Conservation (phyloP, 177 flowering plant genomes). For the Vitis hybrid region DNA sequence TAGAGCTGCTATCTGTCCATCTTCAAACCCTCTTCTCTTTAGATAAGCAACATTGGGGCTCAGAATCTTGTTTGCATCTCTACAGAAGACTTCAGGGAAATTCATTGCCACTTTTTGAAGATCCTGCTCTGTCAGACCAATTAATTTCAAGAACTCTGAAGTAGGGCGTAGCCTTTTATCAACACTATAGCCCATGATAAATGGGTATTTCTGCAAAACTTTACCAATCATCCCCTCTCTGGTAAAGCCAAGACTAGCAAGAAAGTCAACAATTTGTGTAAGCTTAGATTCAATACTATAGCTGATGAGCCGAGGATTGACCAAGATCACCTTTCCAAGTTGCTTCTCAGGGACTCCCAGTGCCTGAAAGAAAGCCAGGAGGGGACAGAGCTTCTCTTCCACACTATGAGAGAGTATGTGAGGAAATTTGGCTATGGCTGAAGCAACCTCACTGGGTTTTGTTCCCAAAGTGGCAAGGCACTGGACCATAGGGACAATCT, state of each 20-base stretch:
- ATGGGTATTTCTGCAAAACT: slow-evolving; percentile 74
- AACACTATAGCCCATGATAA: slow-evolving; percentile 88
- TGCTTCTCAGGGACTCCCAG: slow-evolving; percentile 79
- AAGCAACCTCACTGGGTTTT: slow-evolving; percentile 67
- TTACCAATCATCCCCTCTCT: slow-evolving; percentile 77
- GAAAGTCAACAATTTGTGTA: slow-evolving; percentile 62
- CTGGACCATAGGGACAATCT: slow-evolving; percentile 81
- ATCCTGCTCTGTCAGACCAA: slow-evolving; percentile 63
- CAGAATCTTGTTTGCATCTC: slow-evolving; percentile 81
- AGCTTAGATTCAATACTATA: slow-evolving; percentile 90
- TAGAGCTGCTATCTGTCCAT: slow-evolving; percentile 57
- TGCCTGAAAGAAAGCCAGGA: slow-evolving; percentile 83
- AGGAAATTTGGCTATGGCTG: slow-evolving; percentile 78
- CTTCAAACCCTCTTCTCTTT: slow-evolving; percentile 52
- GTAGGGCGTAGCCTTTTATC: slow-evolving; percentile 82
- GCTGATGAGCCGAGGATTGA: slow-evolving; percentile 92
- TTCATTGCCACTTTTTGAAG: slow-evolving; percentile 63
- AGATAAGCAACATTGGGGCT: slow-evolving; percentile 65
- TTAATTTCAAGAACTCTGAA: slow-evolving; percentile 59
- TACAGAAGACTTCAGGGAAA: slow-evolving; percentile 74
- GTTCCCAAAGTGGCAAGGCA: slow-evolving; percentile 77
- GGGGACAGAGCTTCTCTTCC: slow-evolving; percentile 94
- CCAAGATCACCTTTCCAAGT: slow-evolving; percentile 68
- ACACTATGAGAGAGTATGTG: slow-evolving; percentile 81
- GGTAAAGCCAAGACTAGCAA: slow-evolving; percentile 55